These are phyloP conservation scores for Aspergillus thermomutatus DNA, from an alignment of 2,329 filamentous ascomycete species.

Conservation along the genomic window DNA sequence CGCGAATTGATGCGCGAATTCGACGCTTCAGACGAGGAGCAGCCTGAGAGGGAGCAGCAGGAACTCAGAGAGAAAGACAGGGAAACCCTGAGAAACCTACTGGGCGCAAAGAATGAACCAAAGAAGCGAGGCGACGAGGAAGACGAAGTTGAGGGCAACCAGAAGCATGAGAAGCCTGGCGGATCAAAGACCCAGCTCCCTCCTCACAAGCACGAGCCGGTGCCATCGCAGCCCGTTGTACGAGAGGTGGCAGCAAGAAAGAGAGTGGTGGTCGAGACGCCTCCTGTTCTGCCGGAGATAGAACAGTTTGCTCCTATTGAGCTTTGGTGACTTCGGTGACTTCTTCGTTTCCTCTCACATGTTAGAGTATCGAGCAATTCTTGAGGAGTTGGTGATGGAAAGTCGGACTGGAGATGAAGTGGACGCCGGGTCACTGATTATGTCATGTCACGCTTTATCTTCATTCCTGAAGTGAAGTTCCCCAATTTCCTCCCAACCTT, in stretches of 20 bases:
- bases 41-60: background rate
- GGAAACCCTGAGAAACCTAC: background rate
- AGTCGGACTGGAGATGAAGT: background rate
- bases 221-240: background rate
- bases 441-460: conserved; percentile 8
- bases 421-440: conserved; percentile 3
- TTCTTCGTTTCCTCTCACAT: background rate
- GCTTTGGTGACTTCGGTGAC: background rate
- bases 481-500: background rate
- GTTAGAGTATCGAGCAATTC: background rate
- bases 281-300: background rate
- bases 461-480: background rate
- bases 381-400: background rate
- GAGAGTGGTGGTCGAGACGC: background rate
- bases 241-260: background rate
- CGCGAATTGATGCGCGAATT: background rate
- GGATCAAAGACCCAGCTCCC: background rate
- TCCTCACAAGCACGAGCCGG: background rate
- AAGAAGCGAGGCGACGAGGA: background rate
- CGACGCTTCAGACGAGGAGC: background rate
- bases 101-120: background rate
- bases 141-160: background rate
- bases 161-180: background rate
- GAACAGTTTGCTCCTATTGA: background rate
- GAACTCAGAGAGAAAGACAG: background rate